Conservation (phyloP, 2,329 filamentous ascomycete genomes). For the Onygenales sp. region DNA sequence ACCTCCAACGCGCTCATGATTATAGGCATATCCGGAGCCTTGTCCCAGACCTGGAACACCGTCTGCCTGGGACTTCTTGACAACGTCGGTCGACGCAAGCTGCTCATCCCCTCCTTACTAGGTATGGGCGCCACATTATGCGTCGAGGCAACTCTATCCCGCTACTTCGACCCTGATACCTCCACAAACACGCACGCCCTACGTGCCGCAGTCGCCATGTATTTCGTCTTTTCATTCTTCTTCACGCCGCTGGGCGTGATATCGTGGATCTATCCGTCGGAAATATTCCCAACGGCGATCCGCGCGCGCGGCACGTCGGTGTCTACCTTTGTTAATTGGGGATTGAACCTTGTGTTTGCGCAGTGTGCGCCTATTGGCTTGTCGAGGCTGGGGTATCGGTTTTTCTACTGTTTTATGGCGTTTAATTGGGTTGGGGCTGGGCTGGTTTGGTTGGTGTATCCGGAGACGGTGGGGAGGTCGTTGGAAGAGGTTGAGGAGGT, state of each 20-base stretch:
- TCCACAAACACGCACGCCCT: conserved; percentile 27
- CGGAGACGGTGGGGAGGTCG: conserved; percentile 29
- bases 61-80: conserved; percentile 39
- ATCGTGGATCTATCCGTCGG: conserved; percentile 38
- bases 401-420: conserved; percentile 42
- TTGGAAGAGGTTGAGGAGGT: conserved; percentile 30
- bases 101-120: conserved; percentile 36
- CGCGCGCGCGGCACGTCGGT: conserved; percentile 34
- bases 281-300: conserved; percentile 38
- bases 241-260: conserved; percentile 38
- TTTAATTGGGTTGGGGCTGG: conserved; percentile 38
- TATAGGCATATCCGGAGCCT: conserved; percentile 42
- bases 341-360: conserved; percentile 38
- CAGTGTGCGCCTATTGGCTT: conserved; percentile 41
- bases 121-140: conserved; percentile 34
- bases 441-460: conserved; percentile 30
- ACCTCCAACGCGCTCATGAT: conserved; percentile 41
- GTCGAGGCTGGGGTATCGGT: conserved; percentile 35
- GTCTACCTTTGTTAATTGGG: conserved; percentile 35
- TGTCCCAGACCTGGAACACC: conserved; percentile 41
- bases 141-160: conserved; percentile 32
- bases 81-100: conserved; percentile 39
- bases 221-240: conserved; percentile 39
- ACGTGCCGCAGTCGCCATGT: conserved; percentile 38
- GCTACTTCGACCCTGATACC: conserved; percentile 23